Conservation (phyloP, 192 early-diverging fungal species). For the Podila epicladia region DNA sequence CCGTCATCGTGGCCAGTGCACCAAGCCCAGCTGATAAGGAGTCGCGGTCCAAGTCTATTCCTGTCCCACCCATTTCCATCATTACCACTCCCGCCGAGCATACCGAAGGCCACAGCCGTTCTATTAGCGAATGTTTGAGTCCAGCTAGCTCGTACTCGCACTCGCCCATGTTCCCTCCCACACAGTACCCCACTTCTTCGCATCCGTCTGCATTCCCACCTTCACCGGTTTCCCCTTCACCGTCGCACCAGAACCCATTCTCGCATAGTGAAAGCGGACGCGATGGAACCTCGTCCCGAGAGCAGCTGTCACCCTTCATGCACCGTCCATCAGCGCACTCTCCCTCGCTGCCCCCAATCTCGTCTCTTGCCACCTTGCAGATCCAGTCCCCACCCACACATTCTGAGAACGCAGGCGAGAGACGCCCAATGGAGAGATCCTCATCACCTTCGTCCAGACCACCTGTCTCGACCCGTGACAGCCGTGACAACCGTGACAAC, state of each 20-base stretch:
- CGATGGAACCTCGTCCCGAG: background rate
- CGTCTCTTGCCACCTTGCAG: conserved; percentile 32
- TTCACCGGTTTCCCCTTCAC: conserved; percentile 28
- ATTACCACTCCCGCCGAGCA: conserved; percentile 12
- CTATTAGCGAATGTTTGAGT: conserved; percentile 4
- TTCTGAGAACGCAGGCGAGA: conserved; percentile 1
- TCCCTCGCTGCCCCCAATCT: conserved; percentile 40
- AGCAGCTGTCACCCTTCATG: conserved; percentile 38
- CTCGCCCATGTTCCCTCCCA: conserved; percentile 40
- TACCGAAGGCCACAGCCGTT: background rate
- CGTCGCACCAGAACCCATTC: conserved; percentile 27
- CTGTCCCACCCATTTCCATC: conserved; percentile 35
- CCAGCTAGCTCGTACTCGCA: conserved; percentile 19
- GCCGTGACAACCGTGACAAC: no score
- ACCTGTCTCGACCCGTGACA: background rate
- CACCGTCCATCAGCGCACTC: conserved; percentile 13
- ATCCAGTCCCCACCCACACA: conserved; percentile 21
- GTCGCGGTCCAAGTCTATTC: conserved; percentile 5
- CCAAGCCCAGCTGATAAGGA: conserved; percentile 24
- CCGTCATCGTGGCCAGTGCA: conserved; percentile 31
- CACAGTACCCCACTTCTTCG: background rate
- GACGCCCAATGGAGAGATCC: background rate
- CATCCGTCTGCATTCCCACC: conserved; percentile 18
- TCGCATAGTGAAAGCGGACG: background rate
- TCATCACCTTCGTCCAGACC: conserved; percentile 4